These are phyloP conservation scores for Candida awuae DNA, from an alignment of 805 yeast genomes.

Conservation along the genomic window DNA sequence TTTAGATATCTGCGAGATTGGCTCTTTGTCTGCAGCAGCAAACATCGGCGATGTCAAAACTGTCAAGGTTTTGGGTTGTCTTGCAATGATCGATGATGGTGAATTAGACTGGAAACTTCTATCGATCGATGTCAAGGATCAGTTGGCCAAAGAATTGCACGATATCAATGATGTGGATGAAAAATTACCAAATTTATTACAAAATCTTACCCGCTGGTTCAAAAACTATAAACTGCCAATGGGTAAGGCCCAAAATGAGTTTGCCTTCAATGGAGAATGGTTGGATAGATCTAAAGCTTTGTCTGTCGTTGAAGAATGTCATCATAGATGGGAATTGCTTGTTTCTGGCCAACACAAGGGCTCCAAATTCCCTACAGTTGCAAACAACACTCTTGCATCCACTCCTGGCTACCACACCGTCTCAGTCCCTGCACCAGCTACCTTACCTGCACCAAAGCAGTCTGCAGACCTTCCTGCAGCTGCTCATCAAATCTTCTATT, in stretches of 20 bases:
- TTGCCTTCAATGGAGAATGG: constrained; percentile 60
- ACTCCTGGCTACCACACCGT: constrained; percentile 17
- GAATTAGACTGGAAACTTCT: constrained; percentile 94
- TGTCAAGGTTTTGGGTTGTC: constrained; percentile 65
- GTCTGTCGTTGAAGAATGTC: constrained; percentile 53
- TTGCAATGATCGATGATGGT: constrained; percentile 84
- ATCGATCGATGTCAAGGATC: constrained; percentile 60
- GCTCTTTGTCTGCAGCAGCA: constrained; percentile 34
- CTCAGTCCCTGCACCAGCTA: not conserved
- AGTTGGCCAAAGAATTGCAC: constrained; percentile 50
- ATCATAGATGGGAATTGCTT: constrained; percentile 58
- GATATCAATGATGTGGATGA: constrained; percentile 61
- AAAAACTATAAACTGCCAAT: constrained; percentile 77
- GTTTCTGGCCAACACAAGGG: constrained; percentile 34
- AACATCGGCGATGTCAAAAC: constrained; percentile 46
- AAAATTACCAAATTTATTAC: constrained; percentile 62
- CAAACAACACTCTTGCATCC: constrained; percentile 31
- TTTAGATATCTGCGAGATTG: constrained; percentile 87
- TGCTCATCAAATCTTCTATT: constrained; percentile 12
- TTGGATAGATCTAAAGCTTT: constrained; percentile 44
- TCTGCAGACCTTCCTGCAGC: constrained; percentile 16
- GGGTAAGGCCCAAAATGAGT: constrained; percentile 67
- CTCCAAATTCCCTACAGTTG: constrained; percentile 29
- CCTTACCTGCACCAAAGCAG: too few species aligned
- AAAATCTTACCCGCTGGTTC: constrained; percentile 71